Evolutionary conservation across 129 eudicot genomes (phyloP).

Genomic region (Smallanthus sonchifolius): DNA sequence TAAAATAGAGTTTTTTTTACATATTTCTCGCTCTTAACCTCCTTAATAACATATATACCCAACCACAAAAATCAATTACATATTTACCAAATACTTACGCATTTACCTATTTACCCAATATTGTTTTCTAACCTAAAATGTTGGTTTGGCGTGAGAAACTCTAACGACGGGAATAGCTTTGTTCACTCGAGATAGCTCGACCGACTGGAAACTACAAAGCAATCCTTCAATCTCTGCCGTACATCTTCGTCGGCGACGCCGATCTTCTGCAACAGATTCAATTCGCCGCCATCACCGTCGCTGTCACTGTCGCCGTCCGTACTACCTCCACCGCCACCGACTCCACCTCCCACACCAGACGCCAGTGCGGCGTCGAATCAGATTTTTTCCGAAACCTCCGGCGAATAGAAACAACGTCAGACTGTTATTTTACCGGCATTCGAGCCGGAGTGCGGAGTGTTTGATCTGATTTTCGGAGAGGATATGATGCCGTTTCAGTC

Average conservation of each 20-base stretch:
- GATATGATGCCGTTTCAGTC: slow-evolving; percentile 9
- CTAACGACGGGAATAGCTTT: too few species aligned
- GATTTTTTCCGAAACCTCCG: neutral
- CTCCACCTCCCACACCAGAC: slow-evolving; percentile 28
- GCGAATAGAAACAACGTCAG: neutral
- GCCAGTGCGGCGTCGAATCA: slow-evolving; percentile 9
- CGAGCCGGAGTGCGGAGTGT: slow-evolving; percentile 35
- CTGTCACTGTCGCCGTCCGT: neutral
- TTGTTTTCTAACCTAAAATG: too few species aligned
- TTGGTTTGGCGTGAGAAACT: too few species aligned
- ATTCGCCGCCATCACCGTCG: slow-evolving; percentile 1
- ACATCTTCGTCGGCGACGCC: slow-evolving; percentile 66
- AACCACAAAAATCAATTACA: too few species aligned
- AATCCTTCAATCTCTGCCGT: slow-evolving; percentile 58
- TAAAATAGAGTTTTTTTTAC: too few species aligned
- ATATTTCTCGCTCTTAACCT: too few species aligned
- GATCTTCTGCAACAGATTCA: slow-evolving; percentile 64
- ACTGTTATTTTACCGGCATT: slow-evolving; percentile 7
- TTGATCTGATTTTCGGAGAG: slow-evolving; percentile 49
- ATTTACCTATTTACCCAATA: too few species aligned
- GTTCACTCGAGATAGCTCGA: slow-evolving; percentile 84
- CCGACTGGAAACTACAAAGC: slow-evolving; percentile 64
- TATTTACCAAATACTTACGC: too few species aligned
- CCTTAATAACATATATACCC: too few species aligned
- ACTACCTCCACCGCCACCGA: slow-evolving; percentile 20